These are phyloP conservation scores for Skeletonema menzelii DNA, from an alignment of 108 stramenopile genomes.

Conservation along the genomic window DNA sequence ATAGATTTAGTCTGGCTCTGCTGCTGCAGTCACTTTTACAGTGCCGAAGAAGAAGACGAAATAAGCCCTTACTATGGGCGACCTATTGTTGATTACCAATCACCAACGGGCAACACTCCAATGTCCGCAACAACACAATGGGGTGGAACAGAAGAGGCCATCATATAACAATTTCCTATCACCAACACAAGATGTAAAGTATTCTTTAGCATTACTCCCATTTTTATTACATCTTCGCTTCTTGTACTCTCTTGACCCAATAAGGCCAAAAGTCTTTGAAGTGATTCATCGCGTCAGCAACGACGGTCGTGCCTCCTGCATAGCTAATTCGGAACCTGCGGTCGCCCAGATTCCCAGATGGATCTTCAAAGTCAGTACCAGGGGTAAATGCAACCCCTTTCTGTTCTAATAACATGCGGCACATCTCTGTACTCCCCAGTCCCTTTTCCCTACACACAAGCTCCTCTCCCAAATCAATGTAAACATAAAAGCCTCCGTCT, in stretches of 20 bases:
- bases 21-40: conserved; percentile 66
- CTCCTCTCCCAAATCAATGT: conserved; percentile 80
- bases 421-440: conserved; percentile 69
- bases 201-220: too few relatives aligned
- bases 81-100: conserved; percentile 20
- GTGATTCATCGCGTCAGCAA: conserved; percentile 61
- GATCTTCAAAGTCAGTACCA: conserved; percentile 93
- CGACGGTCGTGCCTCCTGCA: conserved; percentile 75
- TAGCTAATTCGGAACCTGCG: conserved; percentile 86
- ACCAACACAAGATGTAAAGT: not conserved
- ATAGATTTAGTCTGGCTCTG: conserved; percentile 43
- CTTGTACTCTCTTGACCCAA: conserved; percentile 48
- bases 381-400: conserved; percentile 87
- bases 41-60: conserved; percentile 75
- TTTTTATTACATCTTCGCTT: not conserved
- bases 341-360: conserved; percentile 60
- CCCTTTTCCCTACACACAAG: conserved; percentile 48
- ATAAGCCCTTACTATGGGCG: conserved; percentile 12
- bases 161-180: conserved; percentile 9
- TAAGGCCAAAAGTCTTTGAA: conserved; percentile 71
- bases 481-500: conserved; percentile 93
- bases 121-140: conserved; percentile 36
- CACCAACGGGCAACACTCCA: conserved; percentile 21
- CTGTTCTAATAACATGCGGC: conserved; percentile 69
- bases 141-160: conserved; percentile 44